Evolutionary conservation across 192 early-diverging fungal species (phyloP), one percentile per base, ranked within the genome.

Genomic region (Coemansia sp.): DNA sequence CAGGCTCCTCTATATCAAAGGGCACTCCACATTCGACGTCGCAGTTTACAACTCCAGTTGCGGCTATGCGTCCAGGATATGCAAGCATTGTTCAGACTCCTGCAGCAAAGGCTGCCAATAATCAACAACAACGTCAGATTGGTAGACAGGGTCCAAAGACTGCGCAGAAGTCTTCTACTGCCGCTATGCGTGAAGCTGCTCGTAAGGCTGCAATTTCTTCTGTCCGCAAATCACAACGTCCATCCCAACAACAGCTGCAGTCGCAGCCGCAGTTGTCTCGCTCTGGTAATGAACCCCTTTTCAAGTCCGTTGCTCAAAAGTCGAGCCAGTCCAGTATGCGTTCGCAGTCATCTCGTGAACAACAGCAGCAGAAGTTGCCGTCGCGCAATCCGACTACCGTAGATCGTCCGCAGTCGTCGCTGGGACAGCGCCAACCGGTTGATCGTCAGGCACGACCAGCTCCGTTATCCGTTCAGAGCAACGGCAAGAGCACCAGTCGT

Each of bases 131-230:
- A 33, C 68, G 68, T 11, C 22, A 14, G 50, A 33, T 25, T 0
- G 50, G 54, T 22, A 27, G 55, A 14, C 66, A 61, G 23, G 55
- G 19, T 6, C 29, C 54, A 1, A 71, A 60, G 57, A 54, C 67
- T 9, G 50, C 59, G 59, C 55, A 50, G 29, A 80, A 80, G 59
- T 72, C 78, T 10, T 72, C 72, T 19, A 68, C 69, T 1, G 78
- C 73, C 0, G 78, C 73, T 4, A 75, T 81, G 73, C 78, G 78
- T 27, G 78, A 81, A 61, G 73, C 78, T 0, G 76, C 71, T 5
- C 67, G 76, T 4, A 69, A 69, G 36, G 46, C 65, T 0, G 62
- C 61, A 3, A 42, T 52, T 29, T 42, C 63, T 30, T 46, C 30
- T 42, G 60, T 20, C 42, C 22, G 66, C 11, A 46, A 46, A 46